Conservation (phyloP, 495 filamentous ascomycete species). For the Xylaria curta region DNA sequence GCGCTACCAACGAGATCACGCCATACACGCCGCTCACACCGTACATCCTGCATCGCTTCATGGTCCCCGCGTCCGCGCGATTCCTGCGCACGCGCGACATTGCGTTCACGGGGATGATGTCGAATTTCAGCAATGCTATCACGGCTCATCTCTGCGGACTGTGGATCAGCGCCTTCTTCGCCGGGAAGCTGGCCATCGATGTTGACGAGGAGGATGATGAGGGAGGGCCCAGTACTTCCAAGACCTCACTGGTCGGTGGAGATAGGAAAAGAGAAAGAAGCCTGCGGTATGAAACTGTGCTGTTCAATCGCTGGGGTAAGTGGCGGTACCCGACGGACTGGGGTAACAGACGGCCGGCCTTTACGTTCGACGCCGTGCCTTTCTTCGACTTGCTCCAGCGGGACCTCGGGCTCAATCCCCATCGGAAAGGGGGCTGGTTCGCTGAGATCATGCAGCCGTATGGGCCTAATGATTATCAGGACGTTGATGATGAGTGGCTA, state of each 20-base stretch:
- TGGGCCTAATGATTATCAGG: constrained; percentile 64
- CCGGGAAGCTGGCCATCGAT: constrained; percentile 42
- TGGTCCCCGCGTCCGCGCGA: constrained; percentile 64
- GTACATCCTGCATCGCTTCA: constrained; percentile 67
- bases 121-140: constrained; percentile 67
- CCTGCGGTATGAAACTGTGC: constrained; percentile 59
- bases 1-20: constrained; percentile 35
- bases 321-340: constrained; percentile 72
- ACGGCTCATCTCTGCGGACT: constrained; percentile 72
- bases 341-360: constrained; percentile 68
- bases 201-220: background rate
- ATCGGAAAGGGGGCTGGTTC: constrained; percentile 51
- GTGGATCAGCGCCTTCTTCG: constrained; percentile 71
- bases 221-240: constrained; percentile 16
- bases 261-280: constrained; percentile 27
- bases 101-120: constrained; percentile 68
- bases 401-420: constrained; percentile 64
- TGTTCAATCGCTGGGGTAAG: constrained; percentile 70
- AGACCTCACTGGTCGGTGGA: background rate
- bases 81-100: constrained; percentile 63
- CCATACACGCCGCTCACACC: constrained; percentile 51
- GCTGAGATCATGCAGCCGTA: constrained; percentile 62
- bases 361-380: constrained; percentile 76
- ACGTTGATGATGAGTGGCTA: constrained; percentile 64
- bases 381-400: constrained; percentile 74